Conservation (phyloP, 2,329 filamentous ascomycete genomes). For the Calonectria leucothoes region DNA sequence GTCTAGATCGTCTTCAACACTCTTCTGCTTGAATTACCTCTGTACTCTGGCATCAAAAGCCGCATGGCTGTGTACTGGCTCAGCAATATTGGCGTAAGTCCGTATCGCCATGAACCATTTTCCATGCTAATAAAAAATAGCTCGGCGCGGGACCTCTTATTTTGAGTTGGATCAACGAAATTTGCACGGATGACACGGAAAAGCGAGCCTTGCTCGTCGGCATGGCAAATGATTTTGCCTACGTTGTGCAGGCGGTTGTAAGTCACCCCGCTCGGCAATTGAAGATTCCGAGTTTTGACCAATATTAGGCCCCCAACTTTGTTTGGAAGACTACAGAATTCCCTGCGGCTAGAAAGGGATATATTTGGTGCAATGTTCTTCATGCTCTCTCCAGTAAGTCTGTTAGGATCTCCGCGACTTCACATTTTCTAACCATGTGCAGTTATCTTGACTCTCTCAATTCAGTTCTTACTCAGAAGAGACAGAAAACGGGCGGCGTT, state of each 20-base stretch:
- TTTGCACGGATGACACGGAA: slow-evolving; percentile 34
- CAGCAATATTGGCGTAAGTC: slow-evolving; percentile 34
- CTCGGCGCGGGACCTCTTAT: slow-evolving; percentile 35
- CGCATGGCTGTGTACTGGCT: slow-evolving; percentile 36
- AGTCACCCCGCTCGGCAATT: neutral
- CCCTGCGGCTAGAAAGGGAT: slow-evolving; percentile 28
- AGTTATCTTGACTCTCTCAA: neutral
- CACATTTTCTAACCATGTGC: neutral
- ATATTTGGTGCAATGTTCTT: slow-evolving; percentile 24
- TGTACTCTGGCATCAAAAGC: slow-evolving; percentile 24
- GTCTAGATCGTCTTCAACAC: slow-evolving; percentile 25
- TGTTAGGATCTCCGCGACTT: no score
- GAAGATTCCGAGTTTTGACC: neutral
- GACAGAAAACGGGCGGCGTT: neutral
- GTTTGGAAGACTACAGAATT: slow-evolving; percentile 34
- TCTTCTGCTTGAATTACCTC: slow-evolving; percentile 25
- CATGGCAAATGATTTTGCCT: slow-evolving; percentile 27
- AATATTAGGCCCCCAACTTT: slow-evolving; percentile 27
- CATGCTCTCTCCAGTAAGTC: slow-evolving; percentile 25
- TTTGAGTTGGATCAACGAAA: slow-evolving; percentile 38
- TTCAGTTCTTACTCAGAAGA: neutral
- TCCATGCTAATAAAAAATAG: neutral
- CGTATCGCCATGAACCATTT: fast-evolving
- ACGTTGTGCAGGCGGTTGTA: slow-evolving; percentile 35
- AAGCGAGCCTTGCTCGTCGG: slow-evolving; percentile 33